Evolutionary conservation across 192 early-diverging fungal species (phyloP).

Genomic region (Chytriomyces hyalinus): DNA sequence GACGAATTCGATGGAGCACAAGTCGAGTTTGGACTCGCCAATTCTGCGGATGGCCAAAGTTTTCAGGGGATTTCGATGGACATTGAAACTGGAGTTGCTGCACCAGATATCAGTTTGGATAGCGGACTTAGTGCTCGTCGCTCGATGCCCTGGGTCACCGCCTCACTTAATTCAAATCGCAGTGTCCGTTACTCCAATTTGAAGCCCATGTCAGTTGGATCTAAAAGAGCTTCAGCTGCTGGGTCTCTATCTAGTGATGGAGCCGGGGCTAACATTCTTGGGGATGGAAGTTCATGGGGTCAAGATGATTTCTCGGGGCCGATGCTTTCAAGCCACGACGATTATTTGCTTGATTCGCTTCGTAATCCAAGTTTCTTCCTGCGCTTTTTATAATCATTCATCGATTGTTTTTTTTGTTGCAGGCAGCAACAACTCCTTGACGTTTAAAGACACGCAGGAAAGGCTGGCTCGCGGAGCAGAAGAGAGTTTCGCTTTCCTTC

Average conservation of each 20-base stretch:
- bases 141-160: neutral
- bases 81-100: too few species aligned
- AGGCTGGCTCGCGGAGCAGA: neutral
- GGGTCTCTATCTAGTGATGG: neutral
- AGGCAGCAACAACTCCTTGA: neutral
- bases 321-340: neutral
- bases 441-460: slow-evolving; percentile 1
- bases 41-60: neutral
- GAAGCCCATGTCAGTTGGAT: neutral
- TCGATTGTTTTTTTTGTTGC: neutral
- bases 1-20: neutral
- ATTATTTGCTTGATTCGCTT: neutral
- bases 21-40: neutral
- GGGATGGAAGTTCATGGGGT: neutral
- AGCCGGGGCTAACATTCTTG: neutral
- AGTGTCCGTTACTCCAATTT: neutral
- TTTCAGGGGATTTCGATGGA: too few species aligned
- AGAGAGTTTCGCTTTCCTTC: slow-evolving; percentile 17
- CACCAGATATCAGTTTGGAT: neutral
- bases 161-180: neutral
- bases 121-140: neutral
- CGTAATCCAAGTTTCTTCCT: neutral
- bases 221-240: too few species aligned
- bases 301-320: neutral
- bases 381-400: neutral